Evolutionary conservation across 78 protist species (phyloP).

Genomic region (Dictyostelium intermedium): DNA sequence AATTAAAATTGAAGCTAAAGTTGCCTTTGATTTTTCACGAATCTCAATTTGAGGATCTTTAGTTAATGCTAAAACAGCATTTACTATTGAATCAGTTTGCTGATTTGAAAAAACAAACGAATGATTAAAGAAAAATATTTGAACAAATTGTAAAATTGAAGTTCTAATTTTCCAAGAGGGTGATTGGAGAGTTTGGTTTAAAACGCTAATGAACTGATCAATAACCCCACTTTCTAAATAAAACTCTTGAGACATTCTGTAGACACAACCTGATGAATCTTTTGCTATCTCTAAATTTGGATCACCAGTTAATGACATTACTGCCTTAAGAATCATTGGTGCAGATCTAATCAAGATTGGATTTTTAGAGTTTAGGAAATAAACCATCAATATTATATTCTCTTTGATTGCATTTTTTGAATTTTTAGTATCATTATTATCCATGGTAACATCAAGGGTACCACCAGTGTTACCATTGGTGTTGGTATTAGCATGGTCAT

Average conservation of each 20-base stretch:
- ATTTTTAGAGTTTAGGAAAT: not conserved
- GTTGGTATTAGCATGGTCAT: not conserved
- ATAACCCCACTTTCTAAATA: not conserved
- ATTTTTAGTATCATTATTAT: not conserved
- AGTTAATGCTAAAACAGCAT: not conserved
- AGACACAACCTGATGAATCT: not conserved
- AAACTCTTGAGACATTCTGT: constrained; percentile 42
- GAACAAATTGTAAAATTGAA: constrained; percentile 34
- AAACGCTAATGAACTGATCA: not conserved
- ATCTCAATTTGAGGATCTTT: constrained; percentile 63
- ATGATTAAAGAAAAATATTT: constrained; percentile 55
- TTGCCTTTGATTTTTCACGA: constrained; percentile 33
- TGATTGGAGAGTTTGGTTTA: not conserved
- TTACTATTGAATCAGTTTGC: constrained; percentile 20
- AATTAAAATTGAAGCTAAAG: constrained; percentile 37
- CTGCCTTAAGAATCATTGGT: not conserved
- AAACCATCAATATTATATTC: not conserved
- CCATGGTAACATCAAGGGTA: not conserved
- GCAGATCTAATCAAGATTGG: not conserved
- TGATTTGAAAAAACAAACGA: not conserved
- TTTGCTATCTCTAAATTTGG: constrained; percentile 21
- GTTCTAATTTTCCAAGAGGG: constrained; percentile 48
- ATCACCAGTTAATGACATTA: not conserved
- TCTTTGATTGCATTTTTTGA: constrained; percentile 8
- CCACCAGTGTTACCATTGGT: not conserved